Conservation (phyloP, 1,139 yeast species). For the Yamadazyma dushanensis region DNA sequence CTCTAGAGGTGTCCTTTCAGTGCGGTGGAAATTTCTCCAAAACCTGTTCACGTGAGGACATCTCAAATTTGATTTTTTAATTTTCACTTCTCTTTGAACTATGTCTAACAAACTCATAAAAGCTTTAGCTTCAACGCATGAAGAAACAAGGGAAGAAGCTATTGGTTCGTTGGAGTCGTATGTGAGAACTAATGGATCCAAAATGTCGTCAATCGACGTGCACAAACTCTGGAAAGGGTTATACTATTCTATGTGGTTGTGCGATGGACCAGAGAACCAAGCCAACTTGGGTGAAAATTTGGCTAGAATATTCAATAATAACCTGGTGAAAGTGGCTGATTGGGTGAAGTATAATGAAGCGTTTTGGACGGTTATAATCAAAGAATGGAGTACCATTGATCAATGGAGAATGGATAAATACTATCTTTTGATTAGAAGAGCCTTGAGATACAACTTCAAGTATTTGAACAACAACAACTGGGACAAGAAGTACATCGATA, state of each 20-base stretch:
- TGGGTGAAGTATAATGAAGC: constrained; percentile 57
- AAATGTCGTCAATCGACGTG: constrained; percentile 48
- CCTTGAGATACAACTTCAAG: constrained; percentile 62
- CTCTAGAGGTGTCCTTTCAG: no score
- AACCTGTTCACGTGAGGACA: constrained; percentile 3
- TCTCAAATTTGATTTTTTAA: background rate
- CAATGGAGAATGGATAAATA: constrained; percentile 87
- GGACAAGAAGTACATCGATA: constrained; percentile 49
- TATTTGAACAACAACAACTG: constrained; percentile 57
- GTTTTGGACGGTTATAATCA: constrained; percentile 77
- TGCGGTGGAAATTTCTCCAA: background rate
- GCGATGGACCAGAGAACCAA: constrained; percentile 91
- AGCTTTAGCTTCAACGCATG: constrained; percentile 80
- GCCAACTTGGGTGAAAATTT: constrained; percentile 76
- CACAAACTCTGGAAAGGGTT: constrained; percentile 94
- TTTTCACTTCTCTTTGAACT: background rate
- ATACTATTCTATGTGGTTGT: constrained; percentile 92
- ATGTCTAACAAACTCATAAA: constrained; percentile 56
- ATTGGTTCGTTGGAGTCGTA: constrained; percentile 64
- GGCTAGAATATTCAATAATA: constrained; percentile 57
- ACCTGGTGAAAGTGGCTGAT: constrained; percentile 18
- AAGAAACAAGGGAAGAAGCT: constrained; percentile 74
- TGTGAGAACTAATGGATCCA: constrained; percentile 41
- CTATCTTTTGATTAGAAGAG: constrained; percentile 76
- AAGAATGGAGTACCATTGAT: constrained; percentile 86